A percentile compares a stretch with the other conserved stretches of the same genome.
Conservation (phyloP, 257 asterid species). For the Solanum neorickii region DNA sequence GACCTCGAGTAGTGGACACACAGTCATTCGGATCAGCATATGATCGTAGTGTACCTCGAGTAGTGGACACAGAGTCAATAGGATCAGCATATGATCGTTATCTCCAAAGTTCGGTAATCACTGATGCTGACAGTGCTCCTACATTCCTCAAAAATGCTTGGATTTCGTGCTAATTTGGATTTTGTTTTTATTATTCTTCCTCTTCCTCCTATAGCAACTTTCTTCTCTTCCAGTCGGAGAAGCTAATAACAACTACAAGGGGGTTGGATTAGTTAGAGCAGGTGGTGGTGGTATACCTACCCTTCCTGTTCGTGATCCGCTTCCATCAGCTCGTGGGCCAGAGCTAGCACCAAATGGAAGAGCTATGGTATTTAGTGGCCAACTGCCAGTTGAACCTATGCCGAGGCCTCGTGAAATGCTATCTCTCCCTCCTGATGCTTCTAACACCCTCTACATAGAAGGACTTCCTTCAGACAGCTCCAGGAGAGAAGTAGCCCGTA, state of each 20-base stretch:
- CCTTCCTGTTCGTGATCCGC: constrained; percentile 16
- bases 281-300: constrained; percentile 19
- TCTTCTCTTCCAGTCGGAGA: constrained; percentile 27
- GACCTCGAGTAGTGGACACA: constrained; percentile 26
- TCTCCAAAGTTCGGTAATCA: constrained; percentile 39
- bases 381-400: constrained; percentile 19
- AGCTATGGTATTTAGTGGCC: constrained; percentile 20
- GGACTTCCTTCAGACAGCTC: constrained; percentile 50
- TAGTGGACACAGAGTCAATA: constrained; percentile 25
- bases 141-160: not conserved
- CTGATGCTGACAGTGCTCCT: not conserved
- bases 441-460: constrained; percentile 40
- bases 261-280: constrained; percentile 18
- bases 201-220: constrained; percentile 20
- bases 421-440: constrained; percentile 52
- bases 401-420: constrained; percentile 25
- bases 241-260: constrained; percentile 14
- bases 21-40: constrained; percentile 2
- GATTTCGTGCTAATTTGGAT: not conserved
- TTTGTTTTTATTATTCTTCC: not conserved
- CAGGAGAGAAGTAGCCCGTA: constrained; percentile 51
- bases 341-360: constrained; percentile 26
- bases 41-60: constrained; percentile 16
- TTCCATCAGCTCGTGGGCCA: constrained; percentile 16
- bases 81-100: constrained; percentile 51